Percentiles rank a stretch among this genome's conserved stretches.
Evolutionary conservation across 257 asterid species (phyloP).

Genomic region (Phtheirospermum japonicum): DNA sequence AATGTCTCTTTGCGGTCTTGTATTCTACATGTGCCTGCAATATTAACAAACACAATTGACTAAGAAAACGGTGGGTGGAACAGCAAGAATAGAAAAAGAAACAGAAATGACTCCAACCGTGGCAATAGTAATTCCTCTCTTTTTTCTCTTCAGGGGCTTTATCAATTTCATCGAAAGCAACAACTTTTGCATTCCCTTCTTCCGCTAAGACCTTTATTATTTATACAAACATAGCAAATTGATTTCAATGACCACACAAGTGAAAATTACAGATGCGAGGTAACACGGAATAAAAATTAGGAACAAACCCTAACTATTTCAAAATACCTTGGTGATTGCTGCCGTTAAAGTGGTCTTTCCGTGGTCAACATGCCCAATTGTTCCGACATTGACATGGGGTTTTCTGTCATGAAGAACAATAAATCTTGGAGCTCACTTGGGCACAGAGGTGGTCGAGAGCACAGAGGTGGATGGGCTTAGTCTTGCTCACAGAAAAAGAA

Average conservation of each 20-base stretch:
- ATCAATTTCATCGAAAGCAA: conserved; percentile 88
- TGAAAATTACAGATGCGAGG: neutral
- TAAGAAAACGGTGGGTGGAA: neutral
- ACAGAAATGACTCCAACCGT: conserved; percentile 41
- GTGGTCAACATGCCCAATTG: too few species aligned
- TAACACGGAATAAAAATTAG: neutral
- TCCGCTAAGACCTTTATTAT: conserved; percentile 54
- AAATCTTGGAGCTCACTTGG: too few species aligned
- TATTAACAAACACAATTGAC: conserved; percentile 8
- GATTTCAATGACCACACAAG: neutral
- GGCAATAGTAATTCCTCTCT: conserved; percentile 89
- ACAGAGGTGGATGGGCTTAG: too few species aligned
- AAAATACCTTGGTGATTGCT: neutral
- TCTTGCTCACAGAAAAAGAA: too few species aligned
- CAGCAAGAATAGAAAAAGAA: neutral
- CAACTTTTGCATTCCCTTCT: conserved; percentile 84
- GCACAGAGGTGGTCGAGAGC: too few species aligned
- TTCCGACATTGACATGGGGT: conserved; percentile 4
- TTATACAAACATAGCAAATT: neutral
- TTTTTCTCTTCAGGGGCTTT: conserved; percentile 95
- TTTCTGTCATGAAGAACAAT: neutral
- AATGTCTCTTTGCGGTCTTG: conserved; percentile 69
- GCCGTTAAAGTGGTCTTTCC: conserved; percentile 5
- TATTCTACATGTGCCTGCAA: conserved; percentile 89
- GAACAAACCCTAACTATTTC: neutral